Evolutionary conservation across 1,284 basidiomycete species (phyloP), one percentile per base, ranked within the genome.

Genomic region (Schizophyllum amplum): DNA sequence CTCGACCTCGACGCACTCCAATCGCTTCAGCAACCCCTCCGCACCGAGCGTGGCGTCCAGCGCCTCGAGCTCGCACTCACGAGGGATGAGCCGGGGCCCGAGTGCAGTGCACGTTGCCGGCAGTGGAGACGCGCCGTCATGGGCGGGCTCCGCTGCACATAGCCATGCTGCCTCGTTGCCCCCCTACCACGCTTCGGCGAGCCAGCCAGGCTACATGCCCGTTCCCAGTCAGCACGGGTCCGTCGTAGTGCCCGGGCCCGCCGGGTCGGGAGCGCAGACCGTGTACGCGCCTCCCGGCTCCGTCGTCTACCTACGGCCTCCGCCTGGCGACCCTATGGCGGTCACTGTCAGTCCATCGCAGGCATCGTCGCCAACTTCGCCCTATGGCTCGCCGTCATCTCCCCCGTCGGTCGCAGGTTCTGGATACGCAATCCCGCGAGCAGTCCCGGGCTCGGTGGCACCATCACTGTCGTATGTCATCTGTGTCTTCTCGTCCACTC

Each of bases 1-100:
- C 26, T 57, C 60, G 20, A 59, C 61, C 11, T 59, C 50, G 11
- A 52, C 52, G 5, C 23, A 17, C 24, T 47, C 61, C 21, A 53
- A 52, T 15, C 57, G 55, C 21, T 62, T 50, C 57, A 55, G 55
- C 21, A 53, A 46, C 3, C 61, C 61, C 9, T 62, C 60, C 22
- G 15, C 54, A 17, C 61, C 61, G n/a, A 56, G 58, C 51, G 56
- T 59, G 1, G 58, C 47, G 56, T 51, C 1, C 47, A 33, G 26
- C 56, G 58, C 47, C 55, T 51, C 1, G 27, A 33, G 26, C 56
- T 56, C 47, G 47, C 33, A 13, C 59, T 59, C 53, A 4, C 33
- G 17, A 3, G 13, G 33, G 3, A 13, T 17, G 11, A 17, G 33
- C 13, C 33, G 33, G 7, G 33, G 13, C 3, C 33, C 33, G 7